Evolutionary conservation across 2,329 filamentous ascomycete species (phyloP).

Genomic region (Cadophora malorum): DNA sequence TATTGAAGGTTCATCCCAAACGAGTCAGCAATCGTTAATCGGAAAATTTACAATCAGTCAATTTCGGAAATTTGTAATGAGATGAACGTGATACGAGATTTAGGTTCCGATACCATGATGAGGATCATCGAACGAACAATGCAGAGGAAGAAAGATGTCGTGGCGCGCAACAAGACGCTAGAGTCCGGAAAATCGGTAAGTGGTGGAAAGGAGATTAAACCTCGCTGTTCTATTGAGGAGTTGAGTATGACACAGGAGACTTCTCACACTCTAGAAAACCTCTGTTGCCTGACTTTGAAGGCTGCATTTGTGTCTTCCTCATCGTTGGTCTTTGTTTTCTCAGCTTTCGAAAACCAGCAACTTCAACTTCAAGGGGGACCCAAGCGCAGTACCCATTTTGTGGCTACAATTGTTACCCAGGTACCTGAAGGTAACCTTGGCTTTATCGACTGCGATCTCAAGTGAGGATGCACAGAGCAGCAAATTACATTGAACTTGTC

Average conservation of each 20-base stretch:
- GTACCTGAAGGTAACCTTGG: background rate
- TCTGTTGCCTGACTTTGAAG: too few relatives aligned
- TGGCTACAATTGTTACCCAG: background rate
- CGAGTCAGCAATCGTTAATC: background rate
- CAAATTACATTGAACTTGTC: background rate
- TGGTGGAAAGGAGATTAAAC: background rate
- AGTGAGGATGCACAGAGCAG: background rate
- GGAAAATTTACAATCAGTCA: background rate
- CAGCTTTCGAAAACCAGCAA: background rate
- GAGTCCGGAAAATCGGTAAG: background rate
- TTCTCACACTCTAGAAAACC: too few relatives aligned
- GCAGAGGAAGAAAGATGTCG: background rate
- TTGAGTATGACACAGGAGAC: background rate
- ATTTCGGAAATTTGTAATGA: background rate
- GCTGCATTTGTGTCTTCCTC: background rate
- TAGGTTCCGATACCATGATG: background rate
- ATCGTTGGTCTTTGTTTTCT: background rate
- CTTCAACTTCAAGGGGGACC: background rate
- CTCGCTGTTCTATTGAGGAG: background rate
- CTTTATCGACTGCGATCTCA: background rate
- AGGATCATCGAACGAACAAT: background rate
- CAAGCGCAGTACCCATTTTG: background rate
- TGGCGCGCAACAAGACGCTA: background rate
- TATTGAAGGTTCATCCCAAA: background rate
- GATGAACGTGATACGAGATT: background rate